Evolutionary conservation across 495 filamentous ascomycete species (phyloP), one percentile per base, ranked within the genome.

Genomic region (Massariosphaeria phaeospora): DNA sequence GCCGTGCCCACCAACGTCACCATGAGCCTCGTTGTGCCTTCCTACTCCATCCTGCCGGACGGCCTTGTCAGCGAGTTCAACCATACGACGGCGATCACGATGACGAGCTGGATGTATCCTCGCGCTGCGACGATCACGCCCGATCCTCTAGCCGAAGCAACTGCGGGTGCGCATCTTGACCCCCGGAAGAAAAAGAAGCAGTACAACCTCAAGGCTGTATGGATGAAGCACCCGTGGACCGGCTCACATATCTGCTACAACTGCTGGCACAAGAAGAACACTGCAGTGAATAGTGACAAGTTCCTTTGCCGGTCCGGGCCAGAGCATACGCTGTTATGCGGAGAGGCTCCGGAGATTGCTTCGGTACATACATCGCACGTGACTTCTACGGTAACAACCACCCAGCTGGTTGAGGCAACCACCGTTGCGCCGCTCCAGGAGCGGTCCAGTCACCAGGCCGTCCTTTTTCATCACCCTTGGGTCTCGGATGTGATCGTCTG

Each of bases 181-280:
- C 15, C 18, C 25, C 39, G 1, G 35, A 24, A 34, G 17, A 8
- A 45, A 21, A 40, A 40, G 40, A 15, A 18, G 4, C 3, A 52
- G n/a, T 35, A 35, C 13, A 23, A 44, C 2, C 2, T 8, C 2
- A 44, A 35, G 11, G 17, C 15, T 31, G 35, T 53, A 2, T 44
- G 25, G 39, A 15, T 34, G 39, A 53, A 45, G 29, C 38, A 53
- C 26, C 39, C 50, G n/a, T 53, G 50, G 50, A 25, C 21, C 11
- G 50, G 50, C 2, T 29, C 13, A 13, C 13, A 12, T 27, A 15
- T 44, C 25, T 53, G 39, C 40, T 53, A 44, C 30, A 21, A 43
- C 13, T 53, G 50, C 50, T 53, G 50, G 50, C 9, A n/a, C 12
- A 26, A 35, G 40, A 20, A 36, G 15, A 21, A 44, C 6, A 15